phyloP scores from a whole-genome alignment of 768 basidiomycete species.

The Collybiopsis luxurians region DNA sequence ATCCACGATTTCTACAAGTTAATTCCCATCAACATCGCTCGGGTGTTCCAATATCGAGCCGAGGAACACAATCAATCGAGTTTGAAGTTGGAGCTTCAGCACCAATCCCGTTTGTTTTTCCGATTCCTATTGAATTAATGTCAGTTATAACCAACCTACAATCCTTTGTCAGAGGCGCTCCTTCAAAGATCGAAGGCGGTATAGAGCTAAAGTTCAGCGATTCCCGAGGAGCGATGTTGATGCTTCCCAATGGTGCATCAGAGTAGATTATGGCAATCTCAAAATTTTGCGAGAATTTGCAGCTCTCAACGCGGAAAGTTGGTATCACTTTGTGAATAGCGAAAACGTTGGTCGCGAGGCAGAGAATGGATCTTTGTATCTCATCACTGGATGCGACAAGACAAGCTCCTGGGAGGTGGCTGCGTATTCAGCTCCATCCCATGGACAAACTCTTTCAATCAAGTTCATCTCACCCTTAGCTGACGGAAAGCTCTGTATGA shows the following conservation, averaged over 20 bases:
- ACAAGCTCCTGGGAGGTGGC: slow-evolving; percentile 13
- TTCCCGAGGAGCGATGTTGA: slow-evolving; percentile 13
- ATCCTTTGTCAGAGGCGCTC: not conserved
- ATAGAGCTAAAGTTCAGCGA: not conserved
- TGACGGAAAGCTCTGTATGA: not conserved
- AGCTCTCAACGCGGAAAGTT: slow-evolving; percentile 10
- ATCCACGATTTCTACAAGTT: not conserved
- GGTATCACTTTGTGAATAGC: slow-evolving; percentile 15
- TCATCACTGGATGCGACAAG: slow-evolving; percentile 18
- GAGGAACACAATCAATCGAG: not conserved
- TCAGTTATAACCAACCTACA: not conserved
- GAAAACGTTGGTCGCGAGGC: slow-evolving; percentile 7
- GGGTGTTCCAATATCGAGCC: not conserved
- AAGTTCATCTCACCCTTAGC: not conserved
- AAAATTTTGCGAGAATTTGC: slow-evolving; percentile 12
- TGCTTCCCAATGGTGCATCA: slow-evolving; percentile 13
- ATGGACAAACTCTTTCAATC: not conserved
- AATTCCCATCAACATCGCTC: not conserved
- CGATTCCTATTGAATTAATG: not conserved
- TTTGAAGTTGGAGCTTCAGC: not conserved
- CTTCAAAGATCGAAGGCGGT: not conserved
- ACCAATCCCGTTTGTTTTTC: not conserved
- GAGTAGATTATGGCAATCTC: slow-evolving; percentile 1
- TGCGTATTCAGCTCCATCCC: slow-evolving; percentile 1
- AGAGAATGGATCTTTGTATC: slow-evolving; percentile 14